Conservation (phyloP, 495 filamentous ascomycete genomes). For the Neurospora cerealis region DNA sequence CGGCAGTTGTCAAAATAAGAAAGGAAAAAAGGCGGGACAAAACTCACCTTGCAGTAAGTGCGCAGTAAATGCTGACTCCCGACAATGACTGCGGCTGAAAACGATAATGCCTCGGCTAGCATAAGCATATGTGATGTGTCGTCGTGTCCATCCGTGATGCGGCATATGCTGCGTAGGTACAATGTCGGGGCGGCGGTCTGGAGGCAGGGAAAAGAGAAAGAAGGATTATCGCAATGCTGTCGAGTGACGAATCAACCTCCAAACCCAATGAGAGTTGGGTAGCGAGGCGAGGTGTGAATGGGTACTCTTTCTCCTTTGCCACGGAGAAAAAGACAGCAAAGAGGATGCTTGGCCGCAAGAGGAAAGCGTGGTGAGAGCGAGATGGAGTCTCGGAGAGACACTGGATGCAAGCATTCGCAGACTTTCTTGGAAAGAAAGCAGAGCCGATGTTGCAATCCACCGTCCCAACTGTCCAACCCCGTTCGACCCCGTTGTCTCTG, state of each 20-base stretch:
- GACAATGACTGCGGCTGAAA: not conserved
- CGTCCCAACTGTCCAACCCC: not conserved
- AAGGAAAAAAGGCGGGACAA: not conserved
- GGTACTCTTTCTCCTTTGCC: not conserved
- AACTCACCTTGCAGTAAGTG: not conserved
- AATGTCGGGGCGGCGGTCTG: slow-evolving; percentile 2
- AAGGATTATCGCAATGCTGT: not conserved
- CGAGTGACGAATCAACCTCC: not conserved
- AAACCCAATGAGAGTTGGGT: not conserved
- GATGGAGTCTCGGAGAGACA: not conserved
- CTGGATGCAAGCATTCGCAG: not conserved
- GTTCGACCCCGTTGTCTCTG: not conserved
- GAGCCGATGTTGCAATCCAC: not conserved
- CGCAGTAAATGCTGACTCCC: not conserved
- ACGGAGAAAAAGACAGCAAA: not conserved
- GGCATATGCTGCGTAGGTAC: not conserved
- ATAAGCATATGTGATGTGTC: not conserved
- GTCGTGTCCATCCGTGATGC: not conserved
- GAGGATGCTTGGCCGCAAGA: not conserved
- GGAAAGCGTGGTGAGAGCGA: not conserved
- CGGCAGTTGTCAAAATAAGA: not conserved
- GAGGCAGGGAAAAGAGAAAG: not conserved
- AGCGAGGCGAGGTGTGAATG: not conserved
- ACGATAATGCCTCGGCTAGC: not conserved
- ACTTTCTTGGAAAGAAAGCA: not conserved